Evolutionary conservation across 2,329 filamentous ascomycete species (phyloP).

Genomic region (Microascus cirrosus): DNA sequence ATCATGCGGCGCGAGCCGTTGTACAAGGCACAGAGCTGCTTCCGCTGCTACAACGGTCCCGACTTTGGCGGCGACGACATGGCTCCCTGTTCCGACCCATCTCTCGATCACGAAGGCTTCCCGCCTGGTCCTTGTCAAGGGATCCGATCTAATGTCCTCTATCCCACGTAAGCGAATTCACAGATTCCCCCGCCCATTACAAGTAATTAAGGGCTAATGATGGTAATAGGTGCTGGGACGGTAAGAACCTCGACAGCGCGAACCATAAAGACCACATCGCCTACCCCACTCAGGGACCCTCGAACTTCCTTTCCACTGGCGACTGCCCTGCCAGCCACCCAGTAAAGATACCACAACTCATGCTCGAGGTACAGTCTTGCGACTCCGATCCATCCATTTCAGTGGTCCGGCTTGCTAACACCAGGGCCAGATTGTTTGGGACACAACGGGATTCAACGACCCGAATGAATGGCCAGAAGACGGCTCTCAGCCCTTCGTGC

Average conservation of each 20-base stretch:
- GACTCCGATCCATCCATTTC: too few species aligned
- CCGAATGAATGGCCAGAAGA: conserved; percentile 1
- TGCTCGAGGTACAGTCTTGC: conserved; percentile 34
- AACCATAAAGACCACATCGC: conserved; percentile 38
- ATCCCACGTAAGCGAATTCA: conserved; percentile 24
- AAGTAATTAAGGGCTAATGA: too few species aligned
- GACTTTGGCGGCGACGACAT: conserved; percentile 34
- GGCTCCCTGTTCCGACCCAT: conserved; percentile 32
- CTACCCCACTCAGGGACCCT: conserved; percentile 41
- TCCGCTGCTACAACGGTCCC: conserved; percentile 31
- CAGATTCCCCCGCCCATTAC: conserved; percentile 5
- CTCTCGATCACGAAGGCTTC: conserved; percentile 20
- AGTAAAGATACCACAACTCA: conserved; percentile 23
- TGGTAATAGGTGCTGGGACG: conserved; percentile 38
- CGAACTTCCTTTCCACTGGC: conserved; percentile 44
- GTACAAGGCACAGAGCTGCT: conserved; percentile 30
- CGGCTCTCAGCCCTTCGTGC: conserved; percentile 8
- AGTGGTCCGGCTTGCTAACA: too few species aligned
- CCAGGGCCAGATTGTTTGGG: conserved; percentile 27
- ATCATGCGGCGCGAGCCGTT: conserved; percentile 20
- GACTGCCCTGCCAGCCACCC: conserved; percentile 53
- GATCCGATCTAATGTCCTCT: conserved; percentile 41
- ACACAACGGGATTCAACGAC: conserved; percentile 28
- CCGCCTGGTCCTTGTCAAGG: conserved; percentile 32
- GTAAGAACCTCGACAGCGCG: conserved; percentile 31